Evolutionary conservation across 1,284 basidiomycete genomes (phyloP).

Genomic region (Leccinum discolor): DNA sequence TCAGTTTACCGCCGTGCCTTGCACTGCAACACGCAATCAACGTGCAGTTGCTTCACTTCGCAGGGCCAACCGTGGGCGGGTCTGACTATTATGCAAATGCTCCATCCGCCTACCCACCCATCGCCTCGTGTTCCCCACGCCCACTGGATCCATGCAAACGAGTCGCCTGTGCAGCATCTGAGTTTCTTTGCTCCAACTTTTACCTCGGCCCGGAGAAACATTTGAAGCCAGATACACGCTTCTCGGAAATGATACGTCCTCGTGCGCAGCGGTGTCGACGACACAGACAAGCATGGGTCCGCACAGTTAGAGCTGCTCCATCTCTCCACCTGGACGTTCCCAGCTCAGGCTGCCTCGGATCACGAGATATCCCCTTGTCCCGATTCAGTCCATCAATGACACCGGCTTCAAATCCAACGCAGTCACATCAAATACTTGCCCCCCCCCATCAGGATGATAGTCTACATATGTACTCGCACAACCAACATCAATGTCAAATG

Average conservation of each 20-base stretch:
- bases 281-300: slow-evolving; percentile 4
- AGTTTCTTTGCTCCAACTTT: slow-evolving; percentile 20
- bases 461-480: not conserved
- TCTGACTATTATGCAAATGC: not conserved
- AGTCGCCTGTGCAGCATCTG: slow-evolving; percentile 5
- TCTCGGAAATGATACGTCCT: not conserved
- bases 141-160: slow-evolving; percentile 1
- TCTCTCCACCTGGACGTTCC: slow-evolving; percentile 2
- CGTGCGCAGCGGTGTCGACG: not conserved
- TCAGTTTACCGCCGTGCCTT: not conserved
- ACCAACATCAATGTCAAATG: not conserved
- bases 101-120: not conserved
- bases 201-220: slow-evolving; percentile 1
- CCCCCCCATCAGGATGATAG: not conserved
- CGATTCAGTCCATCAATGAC: not conserved
- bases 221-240: slow-evolving; percentile 1
- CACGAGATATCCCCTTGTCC: not conserved
- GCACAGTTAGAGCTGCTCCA: not conserved
- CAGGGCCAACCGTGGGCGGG: not conserved
- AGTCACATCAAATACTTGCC: not conserved
- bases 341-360: not conserved
- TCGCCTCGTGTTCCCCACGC: slow-evolving; percentile 15
- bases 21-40: not conserved
- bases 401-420: not conserved
- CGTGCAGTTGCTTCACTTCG: not conserved